Evolutionary conservation across 176 grass and related monocot genomes (phyloP).

Genomic region (Oryza brachyantha): DNA sequence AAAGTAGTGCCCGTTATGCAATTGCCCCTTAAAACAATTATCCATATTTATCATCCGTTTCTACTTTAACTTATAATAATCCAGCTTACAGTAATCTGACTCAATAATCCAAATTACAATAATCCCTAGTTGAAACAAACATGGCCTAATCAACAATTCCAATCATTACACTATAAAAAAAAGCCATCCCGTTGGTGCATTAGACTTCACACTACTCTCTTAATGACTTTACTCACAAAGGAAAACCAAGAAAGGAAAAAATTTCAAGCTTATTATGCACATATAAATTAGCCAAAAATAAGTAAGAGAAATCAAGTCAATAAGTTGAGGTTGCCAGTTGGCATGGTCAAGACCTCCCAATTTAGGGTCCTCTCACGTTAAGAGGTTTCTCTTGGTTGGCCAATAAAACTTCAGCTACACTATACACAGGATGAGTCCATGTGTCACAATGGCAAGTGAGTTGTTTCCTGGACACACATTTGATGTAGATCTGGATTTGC

Average conservation of each 20-base stretch:
- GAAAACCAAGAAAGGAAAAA: neutral
- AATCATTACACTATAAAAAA: neutral
- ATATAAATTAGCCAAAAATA: neutral
- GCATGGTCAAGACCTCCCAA: neutral
- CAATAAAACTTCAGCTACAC: constrained; percentile 5
- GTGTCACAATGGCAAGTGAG: neutral
- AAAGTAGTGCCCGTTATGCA: no score
- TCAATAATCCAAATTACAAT: no score
- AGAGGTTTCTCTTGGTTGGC: neutral
- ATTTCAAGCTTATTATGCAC: neutral
- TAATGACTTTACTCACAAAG: neutral
- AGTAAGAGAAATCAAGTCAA: neutral
- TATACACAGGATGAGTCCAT: neutral
- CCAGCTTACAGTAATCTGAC: no score
- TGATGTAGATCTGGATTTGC: constrained; percentile 19
- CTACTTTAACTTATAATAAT: no score
- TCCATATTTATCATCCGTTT: no score
- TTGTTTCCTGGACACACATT: constrained; percentile 22
- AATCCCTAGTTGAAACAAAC: no score
- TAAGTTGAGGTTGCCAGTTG: neutral
- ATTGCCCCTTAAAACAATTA: no score
- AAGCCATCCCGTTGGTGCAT: neutral
- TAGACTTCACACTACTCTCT: neutral
- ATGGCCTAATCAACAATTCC: neutral
- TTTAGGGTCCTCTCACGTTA: neutral